Percentiles rank a stretch among this genome's conserved stretches.
Conservation (phyloP, 352 stramenopile species). For the Saprolegnia parasitica region DNA sequence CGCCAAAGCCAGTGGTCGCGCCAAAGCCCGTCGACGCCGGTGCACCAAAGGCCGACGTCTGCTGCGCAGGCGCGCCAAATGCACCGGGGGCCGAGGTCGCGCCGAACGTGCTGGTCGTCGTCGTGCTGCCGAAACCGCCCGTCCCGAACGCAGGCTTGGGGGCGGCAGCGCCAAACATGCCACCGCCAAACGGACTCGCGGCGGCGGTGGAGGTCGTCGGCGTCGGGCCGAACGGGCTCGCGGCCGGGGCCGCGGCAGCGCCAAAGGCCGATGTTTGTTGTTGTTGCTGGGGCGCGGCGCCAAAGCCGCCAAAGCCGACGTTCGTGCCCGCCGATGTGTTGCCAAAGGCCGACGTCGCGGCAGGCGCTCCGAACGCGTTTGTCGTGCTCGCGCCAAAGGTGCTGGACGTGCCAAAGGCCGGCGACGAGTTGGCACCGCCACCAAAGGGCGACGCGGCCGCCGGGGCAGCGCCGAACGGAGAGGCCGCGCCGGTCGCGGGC, state of each 20-base stretch:
- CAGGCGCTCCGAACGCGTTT: slow-evolving; percentile 37
- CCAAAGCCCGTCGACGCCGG: slow-evolving; percentile 36
- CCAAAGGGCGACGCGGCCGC: slow-evolving; percentile 51
- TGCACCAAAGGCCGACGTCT: slow-evolving; percentile 37
- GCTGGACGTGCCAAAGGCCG: slow-evolving; percentile 30
- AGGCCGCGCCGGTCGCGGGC: slow-evolving; percentile 38
- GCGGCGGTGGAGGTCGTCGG: not conserved
- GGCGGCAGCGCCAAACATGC: slow-evolving; percentile 30
- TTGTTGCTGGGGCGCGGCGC: slow-evolving; percentile 29
- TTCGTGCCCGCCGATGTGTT: slow-evolving; percentile 29
- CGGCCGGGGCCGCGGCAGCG: slow-evolving; percentile 34
- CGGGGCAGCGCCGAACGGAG: slow-evolving; percentile 31
- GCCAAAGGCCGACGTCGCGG: slow-evolving; percentile 32
- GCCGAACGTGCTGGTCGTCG: slow-evolving; percentile 40
- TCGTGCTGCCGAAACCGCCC: slow-evolving; percentile 41
- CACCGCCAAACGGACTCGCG: slow-evolving; percentile 22
- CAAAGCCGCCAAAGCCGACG: slow-evolving; percentile 44
- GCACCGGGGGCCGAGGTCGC: slow-evolving; percentile 29
- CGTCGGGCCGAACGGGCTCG: slow-evolving; percentile 48
- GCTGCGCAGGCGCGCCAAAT: slow-evolving; percentile 24
- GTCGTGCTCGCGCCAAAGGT: slow-evolving; percentile 43
- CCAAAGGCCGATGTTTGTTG: slow-evolving; percentile 38
- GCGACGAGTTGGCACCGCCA: slow-evolving; percentile 36
- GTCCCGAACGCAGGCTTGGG: slow-evolving; percentile 31
- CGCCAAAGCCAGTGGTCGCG: slow-evolving; percentile 16